phyloP scores from a whole-genome alignment of 495 filamentous ascomycete genomes.

The Geopyxis carbonaria region DNA sequence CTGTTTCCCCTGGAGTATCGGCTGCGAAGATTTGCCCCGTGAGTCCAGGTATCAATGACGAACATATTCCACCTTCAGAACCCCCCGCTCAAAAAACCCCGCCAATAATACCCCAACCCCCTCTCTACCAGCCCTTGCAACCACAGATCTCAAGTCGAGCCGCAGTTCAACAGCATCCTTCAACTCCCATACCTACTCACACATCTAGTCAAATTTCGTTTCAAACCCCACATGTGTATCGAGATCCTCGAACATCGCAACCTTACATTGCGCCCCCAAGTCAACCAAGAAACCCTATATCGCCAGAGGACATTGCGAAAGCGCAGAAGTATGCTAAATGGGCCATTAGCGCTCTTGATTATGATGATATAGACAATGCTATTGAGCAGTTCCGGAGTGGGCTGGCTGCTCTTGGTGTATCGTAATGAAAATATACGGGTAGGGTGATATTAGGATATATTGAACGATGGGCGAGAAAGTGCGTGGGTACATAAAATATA shows the following conservation, averaged over 20 bases:
- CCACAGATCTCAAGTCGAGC: constrained; percentile 11
- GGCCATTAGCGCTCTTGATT: constrained; percentile 92
- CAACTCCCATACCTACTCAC: too few relatives aligned
- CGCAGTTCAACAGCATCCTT: too few relatives aligned
- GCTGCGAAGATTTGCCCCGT: constrained; percentile 8
- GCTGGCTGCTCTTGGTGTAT: constrained; percentile 49
- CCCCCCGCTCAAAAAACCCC: constrained; percentile 16
- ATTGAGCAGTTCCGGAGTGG: constrained; percentile 69
- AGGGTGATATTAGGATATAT: too few relatives aligned
- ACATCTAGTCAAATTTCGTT: too few relatives aligned
- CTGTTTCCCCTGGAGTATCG: constrained; percentile 10
- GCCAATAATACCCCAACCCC: constrained; percentile 24
- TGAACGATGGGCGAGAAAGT: too few relatives aligned
- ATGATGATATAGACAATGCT: constrained; percentile 86
- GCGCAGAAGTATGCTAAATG: constrained; percentile 94
- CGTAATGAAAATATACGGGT: too few relatives aligned
- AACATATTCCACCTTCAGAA: constrained; percentile 10
- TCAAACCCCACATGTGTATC: too few relatives aligned
- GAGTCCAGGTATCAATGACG: constrained; percentile 7
- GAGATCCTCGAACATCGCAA: too few relatives aligned
- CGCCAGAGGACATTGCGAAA: constrained; percentile 52
- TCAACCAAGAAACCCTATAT: constrained; percentile 25
- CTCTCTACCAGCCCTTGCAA: constrained; percentile 10
- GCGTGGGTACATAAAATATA: too few relatives aligned
- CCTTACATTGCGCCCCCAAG: constrained; percentile 11